phyloP scores from a whole-genome alignment of 2,329 filamentous ascomycete genomes.

The Laburnicola sp. region DNA sequence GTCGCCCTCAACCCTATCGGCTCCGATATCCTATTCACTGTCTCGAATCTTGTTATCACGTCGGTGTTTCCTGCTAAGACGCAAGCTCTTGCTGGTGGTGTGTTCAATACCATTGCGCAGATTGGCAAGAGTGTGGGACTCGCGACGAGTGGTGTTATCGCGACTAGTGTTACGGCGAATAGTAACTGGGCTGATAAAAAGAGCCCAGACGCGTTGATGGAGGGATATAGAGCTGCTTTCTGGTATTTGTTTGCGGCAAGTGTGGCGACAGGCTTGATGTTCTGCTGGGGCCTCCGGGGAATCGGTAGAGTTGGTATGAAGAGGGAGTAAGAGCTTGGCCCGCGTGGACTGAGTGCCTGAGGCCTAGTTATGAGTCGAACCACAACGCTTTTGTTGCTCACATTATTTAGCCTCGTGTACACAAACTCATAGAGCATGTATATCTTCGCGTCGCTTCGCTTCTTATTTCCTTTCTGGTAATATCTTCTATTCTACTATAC shows the following conservation, averaged over 20 bases:
- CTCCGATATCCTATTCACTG: conserved; percentile 50
- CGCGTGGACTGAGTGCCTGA: not conserved
- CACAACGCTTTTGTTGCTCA: not conserved
- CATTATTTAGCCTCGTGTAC: not conserved
- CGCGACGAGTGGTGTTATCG: conserved; percentile 46
- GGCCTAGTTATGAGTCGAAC: not conserved
- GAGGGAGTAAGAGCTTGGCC: conserved; percentile 33
- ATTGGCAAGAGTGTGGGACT: conserved; percentile 49
- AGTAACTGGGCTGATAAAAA: conserved; percentile 32
- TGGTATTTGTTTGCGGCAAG: conserved; percentile 49
- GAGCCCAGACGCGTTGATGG: conserved; percentile 42
- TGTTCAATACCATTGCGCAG: conserved; percentile 52
- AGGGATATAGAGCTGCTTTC: conserved; percentile 49
- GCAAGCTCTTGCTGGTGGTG: conserved; percentile 51
- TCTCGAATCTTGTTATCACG: conserved; percentile 51
- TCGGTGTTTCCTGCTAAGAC: conserved; percentile 46
- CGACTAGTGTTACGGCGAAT: conserved; percentile 31
- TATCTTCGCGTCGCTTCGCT: too few relatives aligned
- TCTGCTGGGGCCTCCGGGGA: conserved; percentile 46
- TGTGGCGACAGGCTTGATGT: conserved; percentile 35
- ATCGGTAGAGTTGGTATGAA: conserved; percentile 52
- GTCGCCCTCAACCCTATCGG: conserved; percentile 50
- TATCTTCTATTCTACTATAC: too few relatives aligned
- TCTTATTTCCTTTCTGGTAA: too few relatives aligned
- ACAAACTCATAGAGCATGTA: not conserved